Percentiles rank a stretch among this genome's conserved stretches.
These are phyloP conservation scores for Plasmodium inui DNA, from an alignment of 169 alveolate genomes.

Conservation along the genomic window DNA sequence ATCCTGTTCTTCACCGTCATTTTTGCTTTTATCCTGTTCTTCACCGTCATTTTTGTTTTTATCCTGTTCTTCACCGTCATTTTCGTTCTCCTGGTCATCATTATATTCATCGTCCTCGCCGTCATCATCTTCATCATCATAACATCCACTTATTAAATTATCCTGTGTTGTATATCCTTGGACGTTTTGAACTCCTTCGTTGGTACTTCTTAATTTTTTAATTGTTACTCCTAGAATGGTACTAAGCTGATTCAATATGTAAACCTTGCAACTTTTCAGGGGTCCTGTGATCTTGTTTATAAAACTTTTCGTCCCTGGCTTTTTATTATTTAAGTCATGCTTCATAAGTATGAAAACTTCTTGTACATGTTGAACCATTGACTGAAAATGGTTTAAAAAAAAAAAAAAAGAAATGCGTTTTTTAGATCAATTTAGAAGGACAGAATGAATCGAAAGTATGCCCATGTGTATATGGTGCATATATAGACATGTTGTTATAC, in stretches of 20 bases:
- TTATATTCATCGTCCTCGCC: not conserved
- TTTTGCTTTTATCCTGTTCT: not conserved
- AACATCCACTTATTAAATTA: not conserved
- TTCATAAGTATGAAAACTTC: not conserved
- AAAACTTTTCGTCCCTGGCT: not conserved
- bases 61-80: not conserved
- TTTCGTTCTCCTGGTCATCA: not conserved
- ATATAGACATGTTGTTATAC: not conserved
- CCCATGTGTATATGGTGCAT: not conserved
- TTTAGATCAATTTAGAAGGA: not conserved
- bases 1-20: not conserved
- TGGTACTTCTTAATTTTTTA: not conserved
- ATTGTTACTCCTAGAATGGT: not conserved
- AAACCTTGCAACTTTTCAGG: not conserved
- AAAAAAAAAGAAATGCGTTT: not conserved
- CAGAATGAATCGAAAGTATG: not conserved
- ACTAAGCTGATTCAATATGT: not conserved
- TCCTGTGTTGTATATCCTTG: not conserved
- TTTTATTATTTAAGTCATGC: not conserved
- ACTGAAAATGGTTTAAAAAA: not conserved
- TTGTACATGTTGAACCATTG: not conserved
- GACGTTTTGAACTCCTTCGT: not conserved
- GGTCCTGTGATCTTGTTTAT: not conserved
- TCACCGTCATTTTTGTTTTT: not conserved
- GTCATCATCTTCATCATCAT: not conserved